These are phyloP conservation scores for Aegilops umbellulata DNA, from an alignment of 176 grass and related monocot species.

Conservation along the genomic window DNA sequence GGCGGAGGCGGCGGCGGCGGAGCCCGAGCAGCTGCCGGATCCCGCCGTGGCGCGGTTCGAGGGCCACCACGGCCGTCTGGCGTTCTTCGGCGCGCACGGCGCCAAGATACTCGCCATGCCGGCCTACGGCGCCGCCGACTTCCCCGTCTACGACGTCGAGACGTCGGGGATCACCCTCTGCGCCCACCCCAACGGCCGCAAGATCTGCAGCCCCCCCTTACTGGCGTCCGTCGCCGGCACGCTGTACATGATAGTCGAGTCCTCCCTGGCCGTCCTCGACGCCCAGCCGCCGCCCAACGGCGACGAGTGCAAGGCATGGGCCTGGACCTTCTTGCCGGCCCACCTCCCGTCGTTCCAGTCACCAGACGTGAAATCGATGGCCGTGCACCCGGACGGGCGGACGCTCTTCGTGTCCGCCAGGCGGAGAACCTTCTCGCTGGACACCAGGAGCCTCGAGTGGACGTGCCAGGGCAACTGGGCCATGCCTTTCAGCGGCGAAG, in stretches of 20 bases:
- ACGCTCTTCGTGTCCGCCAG: not conserved
- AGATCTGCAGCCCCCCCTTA: not conserved
- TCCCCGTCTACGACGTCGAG: not conserved
- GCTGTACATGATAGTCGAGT: not conserved
- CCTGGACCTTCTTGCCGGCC: not conserved
- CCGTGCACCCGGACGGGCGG: not conserved
- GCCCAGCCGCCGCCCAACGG: not conserved
- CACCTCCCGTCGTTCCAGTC: not conserved
- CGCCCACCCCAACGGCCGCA: not conserved
- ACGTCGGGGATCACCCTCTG: not conserved
- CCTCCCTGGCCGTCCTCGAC: not conserved
- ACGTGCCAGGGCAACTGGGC: not conserved
- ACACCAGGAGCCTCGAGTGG: not conserved
- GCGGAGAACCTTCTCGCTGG: not conserved
- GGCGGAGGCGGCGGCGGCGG: not conserved
- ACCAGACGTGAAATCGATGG: not conserved
- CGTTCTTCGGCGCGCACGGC: not conserved
- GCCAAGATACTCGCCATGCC: slow-evolving; percentile 10
- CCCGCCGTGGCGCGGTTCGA: not conserved
- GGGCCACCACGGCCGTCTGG: not conserved
- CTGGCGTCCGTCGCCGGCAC: not conserved
- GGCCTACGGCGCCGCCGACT: not conserved
- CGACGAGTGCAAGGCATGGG: not conserved
- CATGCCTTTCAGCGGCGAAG: not conserved
- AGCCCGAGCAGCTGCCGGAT: not conserved